Evolutionary conservation across 176 grass and related monocot species (phyloP).

Genomic region (Ananas comosus): DNA sequence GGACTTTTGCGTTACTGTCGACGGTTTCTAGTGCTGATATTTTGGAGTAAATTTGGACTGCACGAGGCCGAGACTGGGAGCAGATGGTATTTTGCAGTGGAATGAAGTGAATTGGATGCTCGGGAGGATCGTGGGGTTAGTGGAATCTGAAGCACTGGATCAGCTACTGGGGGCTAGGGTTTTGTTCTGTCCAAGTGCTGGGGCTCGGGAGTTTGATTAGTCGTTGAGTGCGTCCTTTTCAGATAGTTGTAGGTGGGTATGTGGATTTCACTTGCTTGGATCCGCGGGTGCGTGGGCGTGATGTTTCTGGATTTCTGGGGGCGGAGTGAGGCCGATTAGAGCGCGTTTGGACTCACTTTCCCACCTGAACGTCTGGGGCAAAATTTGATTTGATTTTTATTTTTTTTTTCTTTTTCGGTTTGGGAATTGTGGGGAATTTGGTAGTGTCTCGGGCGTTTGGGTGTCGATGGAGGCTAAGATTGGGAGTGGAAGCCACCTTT

Average conservation of each 20-base stretch:
- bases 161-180: not conserved
- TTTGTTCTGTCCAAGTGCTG: not conserved
- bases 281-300: slow-evolving; percentile 8
- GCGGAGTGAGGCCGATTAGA: slow-evolving; percentile 10
- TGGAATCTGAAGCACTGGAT: not conserved
- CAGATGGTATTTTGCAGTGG: no score
- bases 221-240: not conserved
- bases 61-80: no score
- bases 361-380: not conserved
- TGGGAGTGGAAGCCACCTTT: slow-evolving; percentile 5
- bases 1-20: not conserved
- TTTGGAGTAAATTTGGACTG: no score
- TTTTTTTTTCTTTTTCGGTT: no score
- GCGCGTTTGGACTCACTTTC: not conserved
- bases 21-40: not conserved
- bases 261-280: slow-evolving; percentile 27
- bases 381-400: no score
- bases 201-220: not conserved
- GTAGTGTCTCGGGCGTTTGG: not conserved
- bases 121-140: not conserved
- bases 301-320: slow-evolving; percentile 22
- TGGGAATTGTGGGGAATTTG: not conserved
- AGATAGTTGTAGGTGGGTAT: slow-evolving; percentile 6
- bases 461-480: slow-evolving; percentile 17
- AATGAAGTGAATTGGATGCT: not conserved